Base-by-base conservation (phyloP, 2,329 filamentous ascomycete genomes). In the Fusarium clavum region DNA sequence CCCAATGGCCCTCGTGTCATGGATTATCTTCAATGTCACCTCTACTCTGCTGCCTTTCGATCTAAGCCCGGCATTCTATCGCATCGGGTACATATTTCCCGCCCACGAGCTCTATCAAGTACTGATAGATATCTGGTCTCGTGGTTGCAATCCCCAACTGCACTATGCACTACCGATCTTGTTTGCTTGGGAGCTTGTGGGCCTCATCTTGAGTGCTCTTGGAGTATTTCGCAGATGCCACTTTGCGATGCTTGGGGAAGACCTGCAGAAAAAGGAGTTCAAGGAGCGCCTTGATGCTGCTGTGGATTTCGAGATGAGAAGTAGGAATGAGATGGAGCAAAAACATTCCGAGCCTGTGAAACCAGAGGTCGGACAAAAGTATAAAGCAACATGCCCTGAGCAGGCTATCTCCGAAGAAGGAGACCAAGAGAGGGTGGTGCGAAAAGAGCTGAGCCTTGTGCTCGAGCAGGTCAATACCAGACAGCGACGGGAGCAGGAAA, bases 1-100 rank as follows among this genome's bases (percentile, higher is more conserved):
- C 18, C 69, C 71, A 4, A 73, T 74, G 68, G 67, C 62, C 11
- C 67, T 73, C 12, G 44, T 74, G 29, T 40, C 34, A 13, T 74
- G 72, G 69, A 56, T 67, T 10, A 63, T 67, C 20, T 43, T 73
- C 14, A 74, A 73, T 20, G 44, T 71, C 32, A 73, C 64, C 9
- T 29, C 34, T 5, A 27, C 38, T 12, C 25, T 52, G 11, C n/a
- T 52, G 24, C 34, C 48, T 8, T 29, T 52, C n/a, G 34, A 52
- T 27, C 32, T 41, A 3, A 52, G 38, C 24, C 48, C 48, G 7
- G 48, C 32, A 14, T 40, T 52, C 18, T 52, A 52, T 20, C 24
- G 24, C 24, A n/a, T 22, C 38, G 24, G 48, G 11, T 52, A 52
- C 40, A 22, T 52, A 25, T 40, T 41, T 13, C 48, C 48, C 3